Evolutionary conservation across 169 alveolate species (phyloP).

Genomic region (Eimeria sp.): DNA sequence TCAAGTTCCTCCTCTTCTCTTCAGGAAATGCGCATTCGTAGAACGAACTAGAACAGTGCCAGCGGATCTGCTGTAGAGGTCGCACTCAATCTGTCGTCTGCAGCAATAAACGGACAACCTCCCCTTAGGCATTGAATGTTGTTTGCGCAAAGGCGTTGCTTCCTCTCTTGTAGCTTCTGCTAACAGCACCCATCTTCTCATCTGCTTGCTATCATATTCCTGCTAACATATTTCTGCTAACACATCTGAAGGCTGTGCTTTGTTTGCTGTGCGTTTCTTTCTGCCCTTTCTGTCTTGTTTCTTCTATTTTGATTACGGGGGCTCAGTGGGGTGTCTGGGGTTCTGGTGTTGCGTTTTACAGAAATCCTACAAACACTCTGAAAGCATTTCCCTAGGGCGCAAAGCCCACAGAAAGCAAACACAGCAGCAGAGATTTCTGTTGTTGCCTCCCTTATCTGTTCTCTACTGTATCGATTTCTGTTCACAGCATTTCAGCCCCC

Average conservation of each 20-base stretch:
- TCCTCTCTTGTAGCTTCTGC: neutral
- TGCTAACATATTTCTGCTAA: no score
- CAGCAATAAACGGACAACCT: neutral
- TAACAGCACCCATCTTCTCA: neutral
- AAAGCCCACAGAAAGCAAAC: conserved; percentile 16
- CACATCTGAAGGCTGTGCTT: no score
- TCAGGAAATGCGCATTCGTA: neutral
- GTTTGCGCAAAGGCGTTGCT: neutral
- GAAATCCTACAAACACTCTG: neutral
- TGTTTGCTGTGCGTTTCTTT: no score
- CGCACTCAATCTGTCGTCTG: neutral
- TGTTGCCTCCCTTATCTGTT: neutral
- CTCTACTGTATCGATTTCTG: neutral
- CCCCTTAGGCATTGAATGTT: neutral
- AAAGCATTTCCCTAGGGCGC: neutral
- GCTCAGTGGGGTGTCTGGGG: conserved; percentile 26
- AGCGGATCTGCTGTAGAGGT: neutral
- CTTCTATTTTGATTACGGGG: neutral
- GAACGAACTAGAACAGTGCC: neutral
- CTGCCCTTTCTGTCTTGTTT: neutral
- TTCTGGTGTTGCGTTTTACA: conserved; percentile 4
- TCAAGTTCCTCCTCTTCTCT: neutral
- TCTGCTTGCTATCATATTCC: neutral
- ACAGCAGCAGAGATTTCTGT: neutral
- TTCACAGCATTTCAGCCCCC: neutral